Conservation (phyloP, 148 eudicot genomes). For the Agrostemma githago region DNA sequence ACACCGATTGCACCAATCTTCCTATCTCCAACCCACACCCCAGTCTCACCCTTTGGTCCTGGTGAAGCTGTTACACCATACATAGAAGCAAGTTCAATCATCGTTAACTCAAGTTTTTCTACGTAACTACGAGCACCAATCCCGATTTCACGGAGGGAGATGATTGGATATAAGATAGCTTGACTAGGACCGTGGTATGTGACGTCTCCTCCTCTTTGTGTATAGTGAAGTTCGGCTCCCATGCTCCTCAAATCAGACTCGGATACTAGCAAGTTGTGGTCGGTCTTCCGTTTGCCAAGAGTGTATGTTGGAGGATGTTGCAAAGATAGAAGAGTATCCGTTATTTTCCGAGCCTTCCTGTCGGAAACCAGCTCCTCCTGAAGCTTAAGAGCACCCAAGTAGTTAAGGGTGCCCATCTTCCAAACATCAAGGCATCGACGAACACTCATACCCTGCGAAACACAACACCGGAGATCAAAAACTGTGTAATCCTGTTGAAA, state of each 20-base stretch:
- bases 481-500: too few relatives aligned
- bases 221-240: slow-evolving; percentile 88
- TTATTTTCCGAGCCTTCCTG: slow-evolving; percentile 48
- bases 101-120: slow-evolving; percentile 74
- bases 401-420: slow-evolving; percentile 77
- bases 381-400: slow-evolving; percentile 66
- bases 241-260: slow-evolving; percentile 54
- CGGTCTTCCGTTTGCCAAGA: slow-evolving; percentile 81
- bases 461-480: not conserved
- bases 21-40: slow-evolving; percentile 83
- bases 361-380: slow-evolving; percentile 70
- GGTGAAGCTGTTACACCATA: slow-evolving; percentile 63
- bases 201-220: slow-evolving; percentile 84
- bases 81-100: slow-evolving; percentile 73
- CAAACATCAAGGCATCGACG: slow-evolving; percentile 59
- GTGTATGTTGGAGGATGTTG: slow-evolving; percentile 94
- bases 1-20: slow-evolving; percentile 96
- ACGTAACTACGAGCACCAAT: slow-evolving; percentile 83
- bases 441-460: slow-evolving; percentile 49
- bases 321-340: slow-evolving; percentile 60
- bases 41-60: slow-evolving; percentile 65
- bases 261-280: slow-evolving; percentile 63
- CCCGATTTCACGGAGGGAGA: slow-evolving; percentile 70
- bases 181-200: slow-evolving; percentile 89
- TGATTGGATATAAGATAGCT: slow-evolving; percentile 71